Conservation (phyloP, 768 basidiomycete genomes). For the Macrolepiota fuliginosa region DNA sequence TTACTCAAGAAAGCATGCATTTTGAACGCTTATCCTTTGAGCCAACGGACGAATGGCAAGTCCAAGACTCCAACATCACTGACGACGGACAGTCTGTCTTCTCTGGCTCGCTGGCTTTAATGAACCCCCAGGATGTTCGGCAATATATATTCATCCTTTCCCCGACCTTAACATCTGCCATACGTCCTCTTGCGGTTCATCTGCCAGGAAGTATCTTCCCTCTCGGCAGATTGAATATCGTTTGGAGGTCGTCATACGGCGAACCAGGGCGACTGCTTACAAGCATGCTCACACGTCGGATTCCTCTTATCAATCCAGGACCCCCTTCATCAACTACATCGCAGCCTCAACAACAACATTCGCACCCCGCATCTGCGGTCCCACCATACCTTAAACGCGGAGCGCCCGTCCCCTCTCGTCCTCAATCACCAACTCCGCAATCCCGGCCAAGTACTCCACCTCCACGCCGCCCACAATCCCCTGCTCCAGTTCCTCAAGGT, state of each 20-base stretch:
- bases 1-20: constrained; percentile 72
- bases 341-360: constrained; percentile 38
- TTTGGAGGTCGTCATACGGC: constrained; percentile 83
- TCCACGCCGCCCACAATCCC: constrained; percentile 37
- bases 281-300: constrained; percentile 81
- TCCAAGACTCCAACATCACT: constrained; percentile 49
- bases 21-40: constrained; percentile 84
- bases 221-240: constrained; percentile 85
- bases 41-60: constrained; percentile 63
- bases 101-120: constrained; percentile 60
- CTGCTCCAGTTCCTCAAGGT: constrained; percentile 26
- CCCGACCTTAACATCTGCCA: constrained; percentile 44
- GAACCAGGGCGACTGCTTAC: constrained; percentile 87
- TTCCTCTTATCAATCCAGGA: constrained; percentile 51
- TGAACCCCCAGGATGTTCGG: constrained; percentile 81
- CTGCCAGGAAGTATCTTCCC: constrained; percentile 69
- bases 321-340: constrained; percentile 70
- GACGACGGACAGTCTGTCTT: constrained; percentile 37
- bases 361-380: constrained; percentile 65
- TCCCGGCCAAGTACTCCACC: constrained; percentile 61
- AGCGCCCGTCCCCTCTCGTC: constrained; percentile 18
- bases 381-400: constrained; percentile 74
- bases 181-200: constrained; percentile 37
- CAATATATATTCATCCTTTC: constrained; percentile 87
- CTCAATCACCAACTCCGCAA: constrained; percentile 24